Base-by-base conservation (phyloP, 2,329 filamentous ascomycete species). In the Talaromyces pinophilus region DNA sequence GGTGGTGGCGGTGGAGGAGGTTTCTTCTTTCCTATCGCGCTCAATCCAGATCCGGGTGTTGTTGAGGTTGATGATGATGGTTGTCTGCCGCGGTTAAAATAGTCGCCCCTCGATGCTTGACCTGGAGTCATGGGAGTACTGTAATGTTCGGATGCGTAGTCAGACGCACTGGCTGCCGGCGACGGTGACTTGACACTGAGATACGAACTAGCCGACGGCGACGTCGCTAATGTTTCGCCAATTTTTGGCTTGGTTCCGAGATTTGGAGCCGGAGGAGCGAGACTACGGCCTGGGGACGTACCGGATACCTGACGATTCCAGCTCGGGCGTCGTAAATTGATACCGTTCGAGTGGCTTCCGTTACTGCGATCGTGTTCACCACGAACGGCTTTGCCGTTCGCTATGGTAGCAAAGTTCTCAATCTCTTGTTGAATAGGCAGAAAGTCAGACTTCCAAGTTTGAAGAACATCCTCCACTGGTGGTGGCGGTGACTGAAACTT, bases 1-100 rank as follows among this genome's bases (percentile, higher is more conserved):
- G 92, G 91, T 0, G 90, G 90, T 0, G 92, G 91, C 0, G 92
- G 91, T 0, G 91, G 91, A 0, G 91, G 90, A 0, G 88, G 88
- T 78, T 90, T 91, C 81, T 94, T 94, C 80, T 90, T 91, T 75
- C 50, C 65, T 59, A 62, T 74, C 0, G 78, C 73, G 57, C 75
- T 73, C 55, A 1, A 71, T 73, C 33, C 77, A 6, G 79, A 79
- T 65, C 48, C 46, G 7, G 68, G 52, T 2, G 63, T 59, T 35
- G 60, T 57, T 70, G 74, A 67, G 66, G 76, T 70, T 70, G 76
- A 71, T 65, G 76, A 71, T 65, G 80, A 80, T 17, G 76, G 73
- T 48, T 82, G 76, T 70, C 75, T 70, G 76, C 77, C 78, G 74
- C 76, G 68, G 28, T 69, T 71, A 77, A 81, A 82, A 78, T 78